phyloP scores from a whole-genome alignment of 371 early-diverging fungal species.

The Mortierella sp. region DNA sequence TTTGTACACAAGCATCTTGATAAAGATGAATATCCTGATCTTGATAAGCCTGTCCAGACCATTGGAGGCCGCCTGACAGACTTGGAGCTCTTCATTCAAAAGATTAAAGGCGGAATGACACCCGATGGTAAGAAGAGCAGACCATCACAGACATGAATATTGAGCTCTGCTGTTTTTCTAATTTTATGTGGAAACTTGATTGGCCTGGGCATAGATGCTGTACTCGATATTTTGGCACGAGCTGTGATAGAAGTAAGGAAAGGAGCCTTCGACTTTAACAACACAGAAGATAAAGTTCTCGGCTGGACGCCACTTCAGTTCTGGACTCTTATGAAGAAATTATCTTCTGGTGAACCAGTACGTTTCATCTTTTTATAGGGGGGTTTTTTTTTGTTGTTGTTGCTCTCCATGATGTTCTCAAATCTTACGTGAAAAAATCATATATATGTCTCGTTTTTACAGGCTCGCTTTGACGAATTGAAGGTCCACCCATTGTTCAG shows the following conservation, averaged over 20 bases:
- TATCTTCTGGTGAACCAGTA: constrained; percentile 70
- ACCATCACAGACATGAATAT: no score
- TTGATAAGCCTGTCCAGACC: constrained; percentile 68
- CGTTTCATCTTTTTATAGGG: constrained; percentile 9
- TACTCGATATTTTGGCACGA: constrained; percentile 83
- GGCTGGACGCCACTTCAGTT: constrained; percentile 83
- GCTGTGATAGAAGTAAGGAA: constrained; percentile 89
- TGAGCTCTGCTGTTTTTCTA: neutral
- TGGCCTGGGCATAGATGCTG: constrained; percentile 70
- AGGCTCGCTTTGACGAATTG: constrained; percentile 83
- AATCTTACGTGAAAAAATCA: neutral
- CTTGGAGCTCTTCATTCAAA: constrained; percentile 86
- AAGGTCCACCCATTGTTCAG: constrained; percentile 85
- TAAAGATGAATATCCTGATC: constrained; percentile 60
- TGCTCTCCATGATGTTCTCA: neutral
- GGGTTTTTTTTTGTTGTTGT: neutral
- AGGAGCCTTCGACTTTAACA: constrained; percentile 81
- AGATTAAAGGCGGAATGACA: constrained; percentile 81
- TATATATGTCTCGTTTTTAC: neutral
- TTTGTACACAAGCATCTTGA: constrained; percentile 73
- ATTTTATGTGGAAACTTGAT: neutral
- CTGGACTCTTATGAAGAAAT: constrained; percentile 78
- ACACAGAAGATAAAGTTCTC: constrained; percentile 54
- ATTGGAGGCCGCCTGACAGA: constrained; percentile 93
- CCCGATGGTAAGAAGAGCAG: constrained; percentile 63